A percentile compares a stretch with the other conserved stretches of the same genome.
phyloP scores from a whole-genome alignment of 2,329 filamentous ascomycete species.

The Chalaropsis thielavioides region DNA sequence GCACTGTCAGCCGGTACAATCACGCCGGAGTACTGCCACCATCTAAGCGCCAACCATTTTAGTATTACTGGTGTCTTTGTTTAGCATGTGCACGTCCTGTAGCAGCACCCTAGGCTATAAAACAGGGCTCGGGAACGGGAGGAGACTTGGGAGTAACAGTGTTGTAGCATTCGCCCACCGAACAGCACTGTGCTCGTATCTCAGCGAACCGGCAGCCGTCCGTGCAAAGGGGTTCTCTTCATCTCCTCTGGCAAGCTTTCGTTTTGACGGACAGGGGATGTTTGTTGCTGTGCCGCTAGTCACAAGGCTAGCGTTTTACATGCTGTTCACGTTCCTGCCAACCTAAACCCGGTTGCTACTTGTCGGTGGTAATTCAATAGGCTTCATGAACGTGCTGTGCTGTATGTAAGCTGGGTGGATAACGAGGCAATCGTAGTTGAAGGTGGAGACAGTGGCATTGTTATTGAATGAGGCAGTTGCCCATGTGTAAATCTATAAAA shows the following conservation, averaged over 20 bases:
- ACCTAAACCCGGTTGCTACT: not conserved
- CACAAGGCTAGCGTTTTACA: not conserved
- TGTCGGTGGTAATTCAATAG: not conserved
- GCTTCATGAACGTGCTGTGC: not conserved
- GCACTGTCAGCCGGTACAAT: not conserved
- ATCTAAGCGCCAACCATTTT: not conserved
- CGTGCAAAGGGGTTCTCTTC: not conserved
- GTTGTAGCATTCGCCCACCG: not conserved
- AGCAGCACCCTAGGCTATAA: not conserved
- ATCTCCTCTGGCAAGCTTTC: not conserved
- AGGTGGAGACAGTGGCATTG: constrained; percentile 1
- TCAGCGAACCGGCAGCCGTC: not conserved
- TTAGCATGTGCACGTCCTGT: not conserved
- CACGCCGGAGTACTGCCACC: not conserved
- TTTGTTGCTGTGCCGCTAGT: not conserved
- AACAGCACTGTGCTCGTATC: not conserved
- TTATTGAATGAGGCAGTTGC: not conserved
- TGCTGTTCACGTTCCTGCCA: not conserved
- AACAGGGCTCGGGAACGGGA: not conserved
- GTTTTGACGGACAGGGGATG: not conserved
- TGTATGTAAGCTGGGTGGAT: not conserved
- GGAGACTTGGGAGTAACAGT: not conserved
- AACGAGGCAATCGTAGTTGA: not conserved
- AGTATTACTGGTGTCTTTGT: not conserved
- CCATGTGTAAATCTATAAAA: not conserved